These are phyloP conservation scores for Cytidiella melzeri DNA, from an alignment of 768 basidiomycete genomes.

Conservation along the genomic window DNA sequence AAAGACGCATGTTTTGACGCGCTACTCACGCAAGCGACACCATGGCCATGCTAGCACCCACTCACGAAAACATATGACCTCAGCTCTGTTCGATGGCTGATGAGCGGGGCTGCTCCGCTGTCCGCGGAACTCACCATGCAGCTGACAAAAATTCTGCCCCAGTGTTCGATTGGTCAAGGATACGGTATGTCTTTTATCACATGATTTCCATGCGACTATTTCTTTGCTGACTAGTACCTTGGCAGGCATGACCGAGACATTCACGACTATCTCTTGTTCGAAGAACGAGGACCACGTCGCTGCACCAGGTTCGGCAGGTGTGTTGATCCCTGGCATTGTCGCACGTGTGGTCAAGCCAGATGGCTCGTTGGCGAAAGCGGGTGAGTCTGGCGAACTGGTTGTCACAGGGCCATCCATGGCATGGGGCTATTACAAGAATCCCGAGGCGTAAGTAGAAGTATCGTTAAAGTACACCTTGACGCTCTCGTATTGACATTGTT, in stretches of 20 bases:
- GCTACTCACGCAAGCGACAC: background rate
- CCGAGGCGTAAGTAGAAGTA: slow-evolving; percentile 46
- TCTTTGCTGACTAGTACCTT: no score
- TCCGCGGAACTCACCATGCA: slow-evolving; percentile 31
- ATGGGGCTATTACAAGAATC: slow-evolving; percentile 46
- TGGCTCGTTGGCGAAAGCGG: slow-evolving; percentile 46
- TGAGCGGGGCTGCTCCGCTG: slow-evolving; percentile 30
- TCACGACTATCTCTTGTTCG: slow-evolving; percentile 46
- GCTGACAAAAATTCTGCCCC: slow-evolving; percentile 43
- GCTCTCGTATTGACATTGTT: background rate
- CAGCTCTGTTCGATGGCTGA: slow-evolving; percentile 21
- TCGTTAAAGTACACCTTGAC: background rate
- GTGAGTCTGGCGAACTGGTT: slow-evolving; percentile 57
- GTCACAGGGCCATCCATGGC: slow-evolving; percentile 37
- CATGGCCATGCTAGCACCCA: slow-evolving; percentile 17
- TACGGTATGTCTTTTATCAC: slow-evolving; percentile 48
- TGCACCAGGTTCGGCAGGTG: slow-evolving; percentile 44
- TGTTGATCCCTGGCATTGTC: slow-evolving; percentile 46
- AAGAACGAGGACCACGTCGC: slow-evolving; percentile 42
- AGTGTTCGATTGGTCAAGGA: slow-evolving; percentile 50
- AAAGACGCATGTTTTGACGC: background rate
- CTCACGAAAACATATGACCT: slow-evolving; percentile 28
- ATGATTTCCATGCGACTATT: background rate
- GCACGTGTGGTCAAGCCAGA: slow-evolving; percentile 53
- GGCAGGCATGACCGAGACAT: slow-evolving; percentile 62